Evolutionary conservation across 352 stramenopile species (phyloP), one percentile per base, ranked within the genome.

Genomic region (Globisporangium sylvaticum): DNA sequence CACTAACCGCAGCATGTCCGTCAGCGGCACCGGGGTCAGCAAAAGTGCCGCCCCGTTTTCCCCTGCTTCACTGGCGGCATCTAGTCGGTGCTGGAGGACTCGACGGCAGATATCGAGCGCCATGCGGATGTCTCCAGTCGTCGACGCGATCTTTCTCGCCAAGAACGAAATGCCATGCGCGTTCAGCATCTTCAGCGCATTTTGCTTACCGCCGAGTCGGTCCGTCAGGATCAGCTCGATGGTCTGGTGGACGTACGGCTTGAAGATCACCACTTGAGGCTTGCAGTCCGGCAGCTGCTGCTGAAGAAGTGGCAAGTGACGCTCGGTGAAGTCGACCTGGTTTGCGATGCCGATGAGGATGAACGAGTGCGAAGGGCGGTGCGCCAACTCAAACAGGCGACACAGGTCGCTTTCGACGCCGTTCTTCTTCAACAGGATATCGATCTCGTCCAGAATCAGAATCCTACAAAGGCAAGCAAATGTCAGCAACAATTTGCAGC

Each of bases 331-430:
- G 61, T 95, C 88, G 14, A 94, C 82, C 52, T 91, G 86, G 62
- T 95, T 95, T 7, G 88, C 85, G 65, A 95, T 91, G 4, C 88
- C 87, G 32, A 95, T 71, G 7, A 95, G 72, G 53, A 94, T 77
- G 55, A 95, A 91, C 59, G 78, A 77, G 66, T 91, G 74, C 1
- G 67, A 69, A 24, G 72, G 12, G 4, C 77, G 80, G 57, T 95
- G 84, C 0, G 86, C 84, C 20, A 93, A 75, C 69, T 93, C 84
- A 42, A 95, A 95, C 24, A 95, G 74, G 1, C 83, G 79, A 31
- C 76, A 92, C 24, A 95, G 55, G 58, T 95, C 84, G 42, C 69
- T 76, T 62, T 95, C 83, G 25, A 87, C 77, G 24, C 78, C 81
- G 24, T 90, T 83, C 50, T 83, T 78, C 55, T 89, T 89, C 20